Evolutionary conservation across 805 yeast species (phyloP), one percentile per base, ranked within the genome.

Genomic region (Candida alai): DNA sequence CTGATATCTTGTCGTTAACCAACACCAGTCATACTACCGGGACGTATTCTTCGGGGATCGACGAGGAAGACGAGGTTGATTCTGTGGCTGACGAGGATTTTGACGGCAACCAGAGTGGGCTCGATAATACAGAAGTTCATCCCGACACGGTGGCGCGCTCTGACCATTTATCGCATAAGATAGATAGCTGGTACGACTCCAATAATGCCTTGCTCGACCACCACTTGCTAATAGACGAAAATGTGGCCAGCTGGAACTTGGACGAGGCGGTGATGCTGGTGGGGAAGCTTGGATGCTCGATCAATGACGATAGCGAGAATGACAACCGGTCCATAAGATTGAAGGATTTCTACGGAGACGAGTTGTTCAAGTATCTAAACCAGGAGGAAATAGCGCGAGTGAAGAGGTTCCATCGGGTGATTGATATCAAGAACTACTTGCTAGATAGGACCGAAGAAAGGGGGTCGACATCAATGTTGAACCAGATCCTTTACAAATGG

Each of bases 171-270:
- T 36, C 45, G 6, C 22, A 41, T 32, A 42, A 46, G 13, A 51
- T 54, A 14, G 40, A 45, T 22, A 45, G 41, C 19, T 54, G 56
- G 58, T 45, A 49, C 19, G 24, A 35, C 19, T 34, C 43, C 17
- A 38, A 36, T 23, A 24, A 34, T 14, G 28, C 26, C 11, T 33
- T 41, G n/a, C 31, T 42, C 13, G 32, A 39, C 6, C 44, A 38
- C 12, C 51, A 48, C 13, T 25, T 56, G 11, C 13, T 29, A 9
- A 44, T 55, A 6, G 61, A 56, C 37, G 68, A 60, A 35, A 60
- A 62, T 41, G 48, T 54, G 5, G 68, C 68, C 12, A 51, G 58
- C 26, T 60, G 65, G 65, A 57, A 62, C 36, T 42, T 62, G 28
- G 65, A 60, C 31, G 62, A 57, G 31, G 25, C 24, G 9, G 41